Conservation (phyloP, 2,329 filamentous ascomycete species). For the Stagonosporopsis vannaccii region DNA sequence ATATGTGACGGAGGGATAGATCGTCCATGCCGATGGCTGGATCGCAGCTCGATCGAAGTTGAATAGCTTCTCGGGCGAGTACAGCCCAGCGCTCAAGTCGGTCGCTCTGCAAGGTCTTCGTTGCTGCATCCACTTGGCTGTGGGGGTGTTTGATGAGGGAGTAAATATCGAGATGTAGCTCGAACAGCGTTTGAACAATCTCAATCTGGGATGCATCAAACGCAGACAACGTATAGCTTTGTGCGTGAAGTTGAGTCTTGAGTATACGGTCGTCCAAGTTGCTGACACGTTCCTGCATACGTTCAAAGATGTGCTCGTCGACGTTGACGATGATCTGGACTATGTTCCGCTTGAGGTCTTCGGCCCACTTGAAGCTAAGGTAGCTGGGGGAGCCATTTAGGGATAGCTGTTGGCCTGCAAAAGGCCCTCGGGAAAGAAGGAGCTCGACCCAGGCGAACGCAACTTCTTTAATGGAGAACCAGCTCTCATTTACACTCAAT, state of each 20-base stretch:
- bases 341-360: conserved; percentile 62
- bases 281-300: conserved; percentile 46
- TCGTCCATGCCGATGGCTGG: conserved; percentile 43
- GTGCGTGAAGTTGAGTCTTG: conserved; percentile 21
- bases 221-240: conserved; percentile 29
- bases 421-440: conserved; percentile 55
- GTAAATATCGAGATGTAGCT: conserved; percentile 72
- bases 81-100: conserved; percentile 67
- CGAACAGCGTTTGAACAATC: conserved; percentile 67
- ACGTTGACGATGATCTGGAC: conserved; percentile 61
- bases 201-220: conserved; percentile 55
- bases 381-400: conserved; percentile 54
- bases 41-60: conserved; percentile 40
- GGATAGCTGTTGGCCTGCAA: conserved; percentile 22
- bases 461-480: conserved; percentile 59
- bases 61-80: conserved; percentile 63
- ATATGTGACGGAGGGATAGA: conserved; percentile 68
- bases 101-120: conserved; percentile 63
- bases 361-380: conserved; percentile 61
- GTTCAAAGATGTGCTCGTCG: conserved; percentile 61
- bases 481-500: conserved; percentile 54
- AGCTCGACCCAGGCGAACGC: conserved; percentile 62
- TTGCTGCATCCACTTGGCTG: conserved; percentile 61
- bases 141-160: conserved; percentile 67
- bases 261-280: conserved; percentile 41